A percentile compares a stretch with the other conserved stretches of the same genome.
phyloP scores from a whole-genome alignment of 176 grass and related monocot species.

The Oryza longistaminata region DNA sequence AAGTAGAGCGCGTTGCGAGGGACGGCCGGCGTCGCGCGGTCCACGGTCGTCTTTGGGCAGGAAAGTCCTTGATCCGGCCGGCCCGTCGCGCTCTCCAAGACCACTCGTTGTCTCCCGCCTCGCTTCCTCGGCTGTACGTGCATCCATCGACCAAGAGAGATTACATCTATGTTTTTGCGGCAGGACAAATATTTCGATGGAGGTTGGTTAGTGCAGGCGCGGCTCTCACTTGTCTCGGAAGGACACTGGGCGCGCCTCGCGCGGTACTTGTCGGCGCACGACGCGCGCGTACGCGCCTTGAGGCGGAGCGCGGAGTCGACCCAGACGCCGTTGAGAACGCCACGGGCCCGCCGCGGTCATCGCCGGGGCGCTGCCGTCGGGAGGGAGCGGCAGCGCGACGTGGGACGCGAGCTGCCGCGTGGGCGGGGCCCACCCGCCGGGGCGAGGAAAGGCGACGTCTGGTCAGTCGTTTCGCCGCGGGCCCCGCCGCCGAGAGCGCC shows the following conservation, averaged over 20 bases:
- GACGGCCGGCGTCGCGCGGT: conserved; percentile 11
- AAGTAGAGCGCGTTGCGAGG: conserved; percentile 80
- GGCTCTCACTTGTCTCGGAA: conserved; percentile 46
- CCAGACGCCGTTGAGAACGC: conserved; percentile 69
- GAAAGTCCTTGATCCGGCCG: conserved; percentile 69
- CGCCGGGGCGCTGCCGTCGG: background rate
- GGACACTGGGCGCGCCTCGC: conserved; percentile 38
- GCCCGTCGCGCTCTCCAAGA: conserved; percentile 41
- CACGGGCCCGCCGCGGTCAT: conserved; percentile 42
- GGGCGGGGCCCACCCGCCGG: conserved; percentile 14
- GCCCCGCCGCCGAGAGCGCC: conserved; percentile 45
- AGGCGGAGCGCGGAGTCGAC: conserved; percentile 47
- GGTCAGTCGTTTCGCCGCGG: conserved; percentile 36
- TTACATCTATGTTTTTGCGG: background rate
- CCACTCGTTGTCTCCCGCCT: conserved; percentile 56
- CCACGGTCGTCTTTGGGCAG: conserved; percentile 35
- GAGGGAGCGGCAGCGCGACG: conserved; percentile 35
- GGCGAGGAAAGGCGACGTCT: conserved; percentile 55
- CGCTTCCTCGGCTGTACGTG: conserved; percentile 42
- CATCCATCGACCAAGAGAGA: background rate
- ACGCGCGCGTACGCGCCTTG: conserved; percentile 49
- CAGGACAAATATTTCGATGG: background rate
- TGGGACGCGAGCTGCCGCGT: conserved; percentile 34
- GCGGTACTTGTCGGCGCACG: conserved; percentile 37
- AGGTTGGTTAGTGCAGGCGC: background rate